Base-by-base conservation (phyloP, 805 yeast species). In the Starmerella roubikii region DNA sequence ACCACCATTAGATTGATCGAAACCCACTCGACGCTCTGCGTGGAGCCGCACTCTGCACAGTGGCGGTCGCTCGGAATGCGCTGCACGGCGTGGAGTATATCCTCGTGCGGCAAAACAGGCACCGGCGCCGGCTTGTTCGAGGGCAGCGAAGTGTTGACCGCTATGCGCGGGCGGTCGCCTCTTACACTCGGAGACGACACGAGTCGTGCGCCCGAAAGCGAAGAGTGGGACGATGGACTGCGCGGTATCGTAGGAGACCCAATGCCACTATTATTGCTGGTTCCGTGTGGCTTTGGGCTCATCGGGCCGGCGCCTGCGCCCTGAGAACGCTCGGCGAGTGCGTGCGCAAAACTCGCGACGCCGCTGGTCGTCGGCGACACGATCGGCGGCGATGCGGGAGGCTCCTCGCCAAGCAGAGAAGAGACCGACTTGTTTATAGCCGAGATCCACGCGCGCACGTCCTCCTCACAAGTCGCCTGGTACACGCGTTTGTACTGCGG, bases 11-110 rank as follows among this genome's bases (percentile, higher is more conserved):
- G 58, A 51, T 80, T 85, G 42, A 83, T 65, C 0, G 94, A 81
- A 3, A 88, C 69, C 95, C 95, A 86, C 48, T 85, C 94, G 13
- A 81, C 93, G 11, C 39, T 40, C 13, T 67, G 72, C 0, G 58
- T 51, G 2, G 74, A 54, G 0, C 78, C 77, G 62, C 97, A 86
- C 52, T 86, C 97, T 12, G 82, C 81, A 59, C 97, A 86, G 2
- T 48, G 44, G 3, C 57, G 50, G 52, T 86, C 86, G 24, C 75
- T 68, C n/a, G 68, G 57, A 29, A 73, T 54, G 25, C 38, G 37
- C 17, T 49, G 49, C 4, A 50, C 34, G 19, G 18, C 15, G 23
- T 23, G 25, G n/a, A 50, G 32, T 17, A 51, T 33, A 18, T 41
- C 42, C 13, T 40, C 43, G 16, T 18, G 19, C 21, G 23, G 18